Evolutionary conservation across 2,329 filamentous ascomycete genomes (phyloP), one percentile per base, ranked within the genome.

Genomic region (Paecilomyces sp.): DNA sequence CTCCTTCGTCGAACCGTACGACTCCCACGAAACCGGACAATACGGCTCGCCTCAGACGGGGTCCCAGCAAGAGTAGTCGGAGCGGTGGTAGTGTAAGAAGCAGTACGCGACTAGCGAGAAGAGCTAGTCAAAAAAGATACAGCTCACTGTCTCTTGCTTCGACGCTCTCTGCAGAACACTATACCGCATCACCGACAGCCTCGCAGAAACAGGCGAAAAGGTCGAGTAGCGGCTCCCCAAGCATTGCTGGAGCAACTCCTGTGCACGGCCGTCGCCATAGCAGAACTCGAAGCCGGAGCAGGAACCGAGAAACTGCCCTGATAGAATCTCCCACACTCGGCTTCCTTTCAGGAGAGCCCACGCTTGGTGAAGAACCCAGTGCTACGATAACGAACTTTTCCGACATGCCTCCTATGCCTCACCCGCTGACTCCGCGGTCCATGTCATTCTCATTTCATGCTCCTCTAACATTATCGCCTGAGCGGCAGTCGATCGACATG

Each of bases 311-410:
- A 18, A 18, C 41, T 18, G 7, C 18, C 3, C 18, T 47, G 15
- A 18, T 47, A 15, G 41, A 47, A 18, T 47, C 41, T 18, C 41
- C 51, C 2, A 25, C 51, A 5, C 24, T 30, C 12, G 51, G 28
- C 12, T 53, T 30, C n/a, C 24, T 53, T 28, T 12, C 51, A 28
- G 28, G 8, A 22, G 51, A 30, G 24, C 13, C 24, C 54, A 55
- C 24, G 50, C 41, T 22, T 11, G 58, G 9, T 33, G 57, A 30
- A 9, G 18, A 54, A 18, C 56, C 61, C 12, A 64, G 57, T 28
- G 64, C 66, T 57, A 69, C 60, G 33, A 70, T 65, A 53, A 61
- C 59, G 28, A 63, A 60, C 18, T 61, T 70, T 36, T 67, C 70
- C 4, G 64, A 72, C 13, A 66, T 71, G 8, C 64, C 67, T 13